These are phyloP conservation scores for Suhomyces terraborum DNA, from an alignment of 1,139 yeast genomes.

Conservation along the genomic window DNA sequence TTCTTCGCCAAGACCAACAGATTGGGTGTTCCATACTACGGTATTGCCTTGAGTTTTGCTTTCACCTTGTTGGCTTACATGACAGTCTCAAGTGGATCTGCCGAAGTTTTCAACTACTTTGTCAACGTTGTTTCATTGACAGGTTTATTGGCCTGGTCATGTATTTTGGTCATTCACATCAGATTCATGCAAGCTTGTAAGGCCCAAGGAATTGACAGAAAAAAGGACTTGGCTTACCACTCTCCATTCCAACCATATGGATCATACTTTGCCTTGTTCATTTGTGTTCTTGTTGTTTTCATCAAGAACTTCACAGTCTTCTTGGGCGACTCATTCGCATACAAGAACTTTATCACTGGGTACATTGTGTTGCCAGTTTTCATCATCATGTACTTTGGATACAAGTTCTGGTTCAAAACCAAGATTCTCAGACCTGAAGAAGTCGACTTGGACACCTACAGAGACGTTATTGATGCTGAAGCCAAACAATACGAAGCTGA, in stretches of 20 bases:
- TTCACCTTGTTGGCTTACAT: slow-evolving; percentile 34
- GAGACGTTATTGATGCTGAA: slow-evolving; percentile 68
- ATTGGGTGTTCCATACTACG: slow-evolving; percentile 62
- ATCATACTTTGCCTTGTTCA: slow-evolving; percentile 56
- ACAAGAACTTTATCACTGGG: slow-evolving; percentile 70
- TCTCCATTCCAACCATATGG: slow-evolving; percentile 73
- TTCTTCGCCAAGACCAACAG: slow-evolving; percentile 58
- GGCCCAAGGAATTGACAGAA: slow-evolving; percentile 57
- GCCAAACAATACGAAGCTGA: slow-evolving; percentile 55
- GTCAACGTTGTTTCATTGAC: slow-evolving; percentile 33
- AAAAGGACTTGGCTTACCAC: slow-evolving; percentile 51
- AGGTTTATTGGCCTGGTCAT: slow-evolving; percentile 33
- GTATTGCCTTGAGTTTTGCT: slow-evolving; percentile 37
- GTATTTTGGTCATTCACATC: slow-evolving; percentile 52
- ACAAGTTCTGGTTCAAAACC: slow-evolving; percentile 58
- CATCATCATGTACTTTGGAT: slow-evolving; percentile 55
- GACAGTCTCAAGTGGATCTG: slow-evolving; percentile 27
- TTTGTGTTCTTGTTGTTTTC: slow-evolving; percentile 57
- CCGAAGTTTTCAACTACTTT: slow-evolving; percentile 29
- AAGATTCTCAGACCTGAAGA: slow-evolving; percentile 54
- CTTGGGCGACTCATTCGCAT: slow-evolving; percentile 54
- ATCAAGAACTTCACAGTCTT: slow-evolving; percentile 77
- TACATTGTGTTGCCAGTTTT: slow-evolving; percentile 77
- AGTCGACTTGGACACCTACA: slow-evolving; percentile 64
- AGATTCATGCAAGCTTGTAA: slow-evolving; percentile 64